Evolutionary conservation across 1,284 basidiomycete species (phyloP), one percentile per base, ranked within the genome.

Genomic region (Boletus semigastroideus): DNA sequence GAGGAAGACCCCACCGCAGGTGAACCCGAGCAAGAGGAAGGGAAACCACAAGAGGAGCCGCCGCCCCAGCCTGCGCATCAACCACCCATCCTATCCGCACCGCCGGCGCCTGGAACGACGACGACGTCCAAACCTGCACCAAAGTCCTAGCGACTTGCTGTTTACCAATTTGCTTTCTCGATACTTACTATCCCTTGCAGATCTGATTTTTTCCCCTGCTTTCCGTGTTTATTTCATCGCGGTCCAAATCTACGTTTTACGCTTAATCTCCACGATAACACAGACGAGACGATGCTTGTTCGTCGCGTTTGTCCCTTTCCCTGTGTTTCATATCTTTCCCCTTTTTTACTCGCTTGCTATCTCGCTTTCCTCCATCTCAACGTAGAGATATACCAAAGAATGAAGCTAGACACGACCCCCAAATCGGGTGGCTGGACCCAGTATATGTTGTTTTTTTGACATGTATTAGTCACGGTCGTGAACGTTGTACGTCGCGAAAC

Each of bases 1-100:
- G 86, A 83, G 30, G 81, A 79, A 25, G 53, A 57, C 1, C 38
- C 56, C 4, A 61, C 57, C 2, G 53, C 25, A 19, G 53, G 51
- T 9, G 60, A 59, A 12, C 14, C 49, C 4, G 64, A 53, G 39
- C 49, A 27, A 16, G 59, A 44, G 19, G 28, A 41, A 12, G 57
- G 33, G 22, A 37, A 30, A 2, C 42, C 42, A 13, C 27, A 42
- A 10, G 59, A 39, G 30, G 43, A 22, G 4, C 13, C 41, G 8
- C 53, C 22, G 3, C 48, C 52, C 0, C 69, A 59, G 17, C 45
- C 49, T 2, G 14, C 46, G 2, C 67, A 58, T 42, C 68, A 67
- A 12, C 56, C 65, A 4, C 66, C 69, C 4, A 67, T 71, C 25
- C 20, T 68, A 14, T 69, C 66, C 1, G 63, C 68, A 3, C 67